phyloP scores from a whole-genome alignment of 495 filamentous ascomycete species.

The Bombardia bombarda region DNA sequence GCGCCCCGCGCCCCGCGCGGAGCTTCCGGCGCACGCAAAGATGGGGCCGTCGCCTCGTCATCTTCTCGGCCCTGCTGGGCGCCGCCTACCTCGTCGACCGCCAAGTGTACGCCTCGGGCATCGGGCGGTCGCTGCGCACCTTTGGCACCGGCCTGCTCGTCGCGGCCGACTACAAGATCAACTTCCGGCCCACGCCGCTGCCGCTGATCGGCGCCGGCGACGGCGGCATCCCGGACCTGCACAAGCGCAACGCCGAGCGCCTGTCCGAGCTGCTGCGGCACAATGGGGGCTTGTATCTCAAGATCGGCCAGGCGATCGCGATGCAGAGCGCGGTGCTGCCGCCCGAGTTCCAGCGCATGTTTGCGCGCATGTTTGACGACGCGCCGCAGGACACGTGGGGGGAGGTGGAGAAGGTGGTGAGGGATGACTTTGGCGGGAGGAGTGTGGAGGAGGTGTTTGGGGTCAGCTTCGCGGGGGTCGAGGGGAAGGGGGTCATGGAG shows the following conservation, averaged over 20 bases:
- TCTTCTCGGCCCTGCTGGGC: conserved; percentile 52
- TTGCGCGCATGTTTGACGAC: conserved; percentile 94
- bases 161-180: conserved; percentile 90
- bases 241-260: conserved; percentile 73
- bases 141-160: conserved; percentile 74
- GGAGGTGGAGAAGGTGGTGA: conserved; percentile 78
- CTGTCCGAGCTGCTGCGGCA: conserved; percentile 67
- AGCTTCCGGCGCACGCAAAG: conserved; percentile 59
- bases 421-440: conserved; percentile 77
- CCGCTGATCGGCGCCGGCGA: conserved; percentile 42
- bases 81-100: conserved; percentile 59
- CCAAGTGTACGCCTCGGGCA: conserved; percentile 64
- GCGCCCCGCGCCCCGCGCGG: conserved; percentile 57
- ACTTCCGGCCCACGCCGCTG: conserved; percentile 72
- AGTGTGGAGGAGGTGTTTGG: conserved; percentile 84
- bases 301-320: conserved; percentile 96
- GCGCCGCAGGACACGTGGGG: conserved; percentile 90
- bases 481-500: conserved; percentile 74
- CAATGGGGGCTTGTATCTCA: conserved; percentile 93
- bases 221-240: conserved; percentile 41
- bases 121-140: conserved; percentile 74
- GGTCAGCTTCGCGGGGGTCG: conserved; percentile 63
- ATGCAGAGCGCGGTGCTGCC: conserved; percentile 95
- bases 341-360: conserved; percentile 92
- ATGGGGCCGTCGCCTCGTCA: conserved; percentile 67